Conservation (phyloP, 1,139 yeast species). For the Ogataea hybrid region DNA sequence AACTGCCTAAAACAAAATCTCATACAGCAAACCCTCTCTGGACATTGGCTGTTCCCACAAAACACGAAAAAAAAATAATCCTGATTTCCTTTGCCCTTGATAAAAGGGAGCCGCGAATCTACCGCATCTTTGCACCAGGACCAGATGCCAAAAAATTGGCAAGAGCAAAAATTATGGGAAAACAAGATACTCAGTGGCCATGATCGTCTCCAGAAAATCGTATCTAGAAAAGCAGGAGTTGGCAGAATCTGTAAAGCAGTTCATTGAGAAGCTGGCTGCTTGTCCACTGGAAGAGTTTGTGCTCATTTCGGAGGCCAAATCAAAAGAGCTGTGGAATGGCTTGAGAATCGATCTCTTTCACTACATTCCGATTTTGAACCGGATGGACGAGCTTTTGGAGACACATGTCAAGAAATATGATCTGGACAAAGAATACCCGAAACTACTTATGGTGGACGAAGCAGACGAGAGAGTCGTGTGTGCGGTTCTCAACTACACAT, state of each 20-base stretch:
- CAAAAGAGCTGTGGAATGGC: slow-evolving; percentile 37
- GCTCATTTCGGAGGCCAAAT: slow-evolving; percentile 24
- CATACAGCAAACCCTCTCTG: slow-evolving; percentile 3
- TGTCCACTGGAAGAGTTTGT: slow-evolving; percentile 33
- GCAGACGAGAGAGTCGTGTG: slow-evolving; percentile 48
- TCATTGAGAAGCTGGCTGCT: slow-evolving; percentile 17
- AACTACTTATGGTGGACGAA: slow-evolving; percentile 42
- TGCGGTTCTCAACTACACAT: slow-evolving; percentile 60
- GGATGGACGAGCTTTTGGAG: slow-evolving; percentile 69
- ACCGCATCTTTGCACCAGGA: slow-evolving; percentile 4
- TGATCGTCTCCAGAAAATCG: slow-evolving; percentile 21
- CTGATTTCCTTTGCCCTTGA: background rate
- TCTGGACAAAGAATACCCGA: slow-evolving; percentile 46
- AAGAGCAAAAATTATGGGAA: slow-evolving; percentile 2
- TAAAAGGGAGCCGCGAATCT: background rate
- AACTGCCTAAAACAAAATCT: slow-evolving; percentile 2
- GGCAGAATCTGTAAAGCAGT: slow-evolving; percentile 18
- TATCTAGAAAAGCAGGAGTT: slow-evolving; percentile 20
- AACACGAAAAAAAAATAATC: slow-evolving; percentile 5
- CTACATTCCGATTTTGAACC: slow-evolving; percentile 76
- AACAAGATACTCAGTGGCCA: slow-evolving; percentile 9
- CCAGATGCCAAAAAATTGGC: background rate
- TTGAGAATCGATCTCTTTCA: slow-evolving; percentile 52
- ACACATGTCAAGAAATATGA: slow-evolving; percentile 51
- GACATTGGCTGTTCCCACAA: slow-evolving; percentile 4